Base-by-base conservation (phyloP, 768 basidiomycete species). In the Rhizopogon vinicolor region DNA sequence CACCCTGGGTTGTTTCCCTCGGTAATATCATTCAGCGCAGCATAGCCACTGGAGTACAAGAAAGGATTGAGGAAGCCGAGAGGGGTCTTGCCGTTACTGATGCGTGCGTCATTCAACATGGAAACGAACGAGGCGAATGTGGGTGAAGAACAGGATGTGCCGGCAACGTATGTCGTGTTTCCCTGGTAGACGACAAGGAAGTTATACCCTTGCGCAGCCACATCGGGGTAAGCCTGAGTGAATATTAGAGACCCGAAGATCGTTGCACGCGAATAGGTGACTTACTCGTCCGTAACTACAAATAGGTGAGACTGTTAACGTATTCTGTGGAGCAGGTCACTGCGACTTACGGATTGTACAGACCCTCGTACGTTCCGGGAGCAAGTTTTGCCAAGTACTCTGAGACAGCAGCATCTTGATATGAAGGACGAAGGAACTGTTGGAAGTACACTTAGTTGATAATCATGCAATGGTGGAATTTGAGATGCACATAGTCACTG, bases 221-320 rank as follows among this genome's bases (percentile, higher is more conserved):
- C 84, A 60, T 90, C 88, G 13, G 87, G 88, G 62, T 76, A 73
- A 7, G 72, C 87, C 83, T 49, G 19, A 78, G 31, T 10, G 54
- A 7, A 43, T 40, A 40, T 51, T 52, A 49, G 51, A 37, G 16
- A 43, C 25, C 9, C 12, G 43, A 25, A 31, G 33, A 33, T 25
- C 16, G 12, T 19, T 35, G 7, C 19, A 41, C 7, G 14, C 18
- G 18, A 42, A 4, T 40, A 35, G 39, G 35, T 10, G 3, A 60
- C 79, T 63, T 68, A 85, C 85, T 33, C 84, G 77, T 13, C 85
- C 85, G 18, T 58, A 18, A 16, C 83, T 81, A 59, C 16, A 44
- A 3, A 37, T 49, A 10, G 16, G 14, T 14, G 14, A 37, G 19
- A 57, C 43, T 65, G 65, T 49, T 16, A 48, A 37, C 9, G 40